Evolutionary conservation across 345 rosid species (phyloP).

Genomic region (Camelina neglecta): DNA sequence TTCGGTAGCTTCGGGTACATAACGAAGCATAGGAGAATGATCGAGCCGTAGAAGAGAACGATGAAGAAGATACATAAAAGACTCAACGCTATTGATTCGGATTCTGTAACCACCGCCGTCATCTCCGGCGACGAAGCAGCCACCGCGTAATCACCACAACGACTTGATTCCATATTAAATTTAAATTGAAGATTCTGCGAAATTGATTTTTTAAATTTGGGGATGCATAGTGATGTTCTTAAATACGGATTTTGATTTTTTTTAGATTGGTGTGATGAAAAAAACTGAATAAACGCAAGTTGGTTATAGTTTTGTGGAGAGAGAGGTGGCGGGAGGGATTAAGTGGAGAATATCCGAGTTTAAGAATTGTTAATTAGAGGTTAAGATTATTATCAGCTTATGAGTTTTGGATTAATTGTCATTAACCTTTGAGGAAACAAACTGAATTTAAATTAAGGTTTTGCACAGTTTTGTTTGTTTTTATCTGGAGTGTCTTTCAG

Average conservation of each 20-base stretch:
- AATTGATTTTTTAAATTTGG: not conserved
- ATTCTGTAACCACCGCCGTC: constrained; percentile 25
- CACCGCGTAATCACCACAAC: constrained; percentile 26
- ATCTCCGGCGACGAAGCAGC: constrained; percentile 38
- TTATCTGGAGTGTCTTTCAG: not conserved
- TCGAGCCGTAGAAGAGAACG: constrained; percentile 32
- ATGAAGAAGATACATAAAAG: constrained; percentile 38
- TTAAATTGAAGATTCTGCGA: not conserved
- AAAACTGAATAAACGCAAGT: constrained; percentile 37
- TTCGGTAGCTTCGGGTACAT: constrained; percentile 38
- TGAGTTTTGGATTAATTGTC: too few species aligned
- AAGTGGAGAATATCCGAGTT: constrained; percentile 15
- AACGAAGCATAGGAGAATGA: constrained; percentile 36
- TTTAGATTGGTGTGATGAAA: constrained; percentile 1
- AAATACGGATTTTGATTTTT: not conserved
- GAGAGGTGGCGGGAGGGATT: constrained; percentile 43
- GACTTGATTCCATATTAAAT: constrained; percentile 27
- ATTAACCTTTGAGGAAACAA: too few species aligned
- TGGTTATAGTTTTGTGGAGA: constrained; percentile 40
- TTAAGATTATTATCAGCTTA: too few species aligned
- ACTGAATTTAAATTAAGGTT: constrained; percentile 15
- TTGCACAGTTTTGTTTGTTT: constrained; percentile 36
- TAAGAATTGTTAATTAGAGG: not conserved
- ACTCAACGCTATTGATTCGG: constrained; percentile 30
- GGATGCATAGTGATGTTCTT: constrained; percentile 27